Conservation (phyloP, 2,329 filamentous ascomycete species). For the Exutisphaerella laricina region DNA sequence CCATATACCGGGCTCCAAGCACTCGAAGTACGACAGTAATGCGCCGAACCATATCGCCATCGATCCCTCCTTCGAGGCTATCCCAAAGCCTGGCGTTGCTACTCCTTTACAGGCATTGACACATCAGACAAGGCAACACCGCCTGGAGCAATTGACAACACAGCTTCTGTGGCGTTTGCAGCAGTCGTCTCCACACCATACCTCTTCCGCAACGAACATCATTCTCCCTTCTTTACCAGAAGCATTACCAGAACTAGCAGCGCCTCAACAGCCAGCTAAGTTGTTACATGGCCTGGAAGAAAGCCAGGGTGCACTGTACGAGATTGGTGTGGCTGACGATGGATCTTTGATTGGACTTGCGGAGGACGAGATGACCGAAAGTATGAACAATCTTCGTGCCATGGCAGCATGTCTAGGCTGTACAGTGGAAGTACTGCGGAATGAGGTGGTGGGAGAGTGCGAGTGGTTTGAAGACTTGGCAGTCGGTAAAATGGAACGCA, state of each 20-base stretch:
- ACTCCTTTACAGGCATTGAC: constrained; percentile 33
- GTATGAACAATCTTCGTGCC: constrained; percentile 71
- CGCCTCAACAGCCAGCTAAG: constrained; percentile 48
- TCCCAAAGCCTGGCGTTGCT: constrained; percentile 7
- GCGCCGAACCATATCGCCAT: constrained; percentile 25
- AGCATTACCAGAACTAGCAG: constrained; percentile 54
- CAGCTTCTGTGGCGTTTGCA: constrained; percentile 92
- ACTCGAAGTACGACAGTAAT: constrained; percentile 34
- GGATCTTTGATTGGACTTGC: constrained; percentile 84
- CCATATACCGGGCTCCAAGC: constrained; percentile 49
- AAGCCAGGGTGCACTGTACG: constrained; percentile 87
- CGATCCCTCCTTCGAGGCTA: constrained; percentile 23
- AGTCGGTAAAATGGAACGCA: constrained; percentile 19
- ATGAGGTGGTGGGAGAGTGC: constrained; percentile 78
- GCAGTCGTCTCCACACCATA: constrained; percentile 88
- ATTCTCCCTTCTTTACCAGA: constrained; percentile 72
- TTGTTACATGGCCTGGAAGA: constrained; percentile 76
- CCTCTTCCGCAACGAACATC: constrained; percentile 67
- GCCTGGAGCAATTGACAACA: constrained; percentile 86
- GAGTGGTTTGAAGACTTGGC: constrained; percentile 57
- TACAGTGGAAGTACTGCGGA: constrained; percentile 71
- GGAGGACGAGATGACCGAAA: constrained; percentile 88
- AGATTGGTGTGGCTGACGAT: constrained; percentile 94
- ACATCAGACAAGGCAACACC: constrained; percentile 69
- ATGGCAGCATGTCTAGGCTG: constrained; percentile 95